Base-by-base conservation (phyloP, 1,139 yeast species). In the Saccharomyces hybrid region DNA sequence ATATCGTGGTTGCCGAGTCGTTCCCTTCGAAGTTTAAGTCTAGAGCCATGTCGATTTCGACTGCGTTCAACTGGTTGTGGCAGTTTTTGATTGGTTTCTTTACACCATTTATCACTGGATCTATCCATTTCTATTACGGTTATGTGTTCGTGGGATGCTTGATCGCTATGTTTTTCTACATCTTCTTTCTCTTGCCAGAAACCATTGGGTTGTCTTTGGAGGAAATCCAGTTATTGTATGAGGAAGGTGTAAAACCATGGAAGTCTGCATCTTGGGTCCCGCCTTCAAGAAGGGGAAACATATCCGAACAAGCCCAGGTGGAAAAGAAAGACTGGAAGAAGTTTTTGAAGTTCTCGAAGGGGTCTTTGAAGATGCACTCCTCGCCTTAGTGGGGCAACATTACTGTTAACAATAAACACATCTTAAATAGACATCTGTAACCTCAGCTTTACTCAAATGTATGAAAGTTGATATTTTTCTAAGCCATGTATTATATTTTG, bases 21-120 rank as follows among this genome's bases (percentile, higher is more conserved):
- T 49, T 28, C 73, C 90, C 93, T 65, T 78, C 84, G 61, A 79
- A 88, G 72, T 80, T 85, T 66, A 81, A 86, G 72, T 77, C 87
- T 49, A 84, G 84, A 74, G 88, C 84, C 58, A 83, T 85, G 82
- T 81, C 87, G 57, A 71, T 85, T 58, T 85, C 89, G 51, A 75
- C 81, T 41, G 84, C 83, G 53, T 77, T 83, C 53, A 84, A 84
- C 73, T 85, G 90, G 89, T 55, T 82, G 50, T 82, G 83, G 81
- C 86, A 86, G 66, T 85, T 84, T 79, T 76, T 82, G 62, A 83
- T 84, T 68, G 79, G 87, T 11, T 83, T 84, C 76, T 83, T 82
- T 74, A 83, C 89, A 56, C 88, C 89, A 56, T 82, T 82, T 72
- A 82, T 84, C 62, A 81, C 84, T 50, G 64, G 63, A 53, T 75